A percentile compares a stretch with the other conserved stretches of the same genome.
These are phyloP conservation scores for Scytalidium sp. DNA, from an alignment of 2,329 filamentous ascomycete species.

Conservation along the genomic window DNA sequence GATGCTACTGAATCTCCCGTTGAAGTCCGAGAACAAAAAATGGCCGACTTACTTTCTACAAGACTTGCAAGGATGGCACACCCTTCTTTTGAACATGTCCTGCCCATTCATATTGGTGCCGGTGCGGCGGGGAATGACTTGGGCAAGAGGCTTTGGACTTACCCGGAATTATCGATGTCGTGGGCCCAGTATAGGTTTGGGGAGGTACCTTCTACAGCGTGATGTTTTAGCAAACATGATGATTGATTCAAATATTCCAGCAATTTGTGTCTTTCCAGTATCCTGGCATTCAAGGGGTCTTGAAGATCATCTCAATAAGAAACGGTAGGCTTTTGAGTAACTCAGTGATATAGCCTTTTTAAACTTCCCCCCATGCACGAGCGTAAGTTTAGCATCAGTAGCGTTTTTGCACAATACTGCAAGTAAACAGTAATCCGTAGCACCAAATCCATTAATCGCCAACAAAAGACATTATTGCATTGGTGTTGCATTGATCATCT, in stretches of 20 bases:
- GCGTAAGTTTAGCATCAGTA: neutral
- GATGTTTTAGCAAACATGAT: neutral
- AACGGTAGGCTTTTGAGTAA: no score
- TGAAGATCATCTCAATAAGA: no score
- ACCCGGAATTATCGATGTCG: slow-evolving; percentile 47
- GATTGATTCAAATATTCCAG: no score
- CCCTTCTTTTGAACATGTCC: slow-evolving; percentile 60
- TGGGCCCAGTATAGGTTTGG: slow-evolving; percentile 53
- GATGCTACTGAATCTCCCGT: slow-evolving; percentile 44
- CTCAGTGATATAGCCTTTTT: no score
- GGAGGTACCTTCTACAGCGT: slow-evolving; percentile 7
- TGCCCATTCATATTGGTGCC: slow-evolving; percentile 56
- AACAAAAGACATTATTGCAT: slow-evolving; percentile 9
- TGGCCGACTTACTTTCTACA: slow-evolving; percentile 44
- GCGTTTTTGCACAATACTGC: neutral
- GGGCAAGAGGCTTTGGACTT: slow-evolving; percentile 41
- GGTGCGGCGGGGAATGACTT: slow-evolving; percentile 49
- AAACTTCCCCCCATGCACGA: no score
- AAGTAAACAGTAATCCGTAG: neutral
- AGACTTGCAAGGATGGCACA: slow-evolving; percentile 57
- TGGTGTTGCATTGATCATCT: slow-evolving; percentile 28
- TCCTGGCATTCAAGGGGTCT: no score
- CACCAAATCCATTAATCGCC: neutral
- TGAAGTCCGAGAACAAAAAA: slow-evolving; percentile 37
- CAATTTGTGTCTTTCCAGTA: no score